A percentile compares a stretch with the other conserved stretches of the same genome.
Conservation (phyloP, 2,329 filamentous ascomycete genomes). For the Aureobasidium melanogenum region DNA sequence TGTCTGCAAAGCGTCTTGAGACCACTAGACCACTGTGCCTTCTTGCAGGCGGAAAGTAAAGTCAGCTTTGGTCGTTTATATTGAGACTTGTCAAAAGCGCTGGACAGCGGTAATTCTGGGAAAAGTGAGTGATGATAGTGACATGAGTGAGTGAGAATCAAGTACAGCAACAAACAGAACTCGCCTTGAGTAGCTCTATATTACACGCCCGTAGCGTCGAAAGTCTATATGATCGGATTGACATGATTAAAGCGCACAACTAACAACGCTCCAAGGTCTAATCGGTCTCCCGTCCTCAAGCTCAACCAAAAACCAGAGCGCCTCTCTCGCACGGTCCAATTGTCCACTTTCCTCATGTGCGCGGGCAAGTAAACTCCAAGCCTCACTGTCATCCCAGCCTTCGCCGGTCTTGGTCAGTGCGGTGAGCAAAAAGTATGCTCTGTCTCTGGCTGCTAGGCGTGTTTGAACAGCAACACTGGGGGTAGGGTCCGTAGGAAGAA, state of each 20-base stretch:
- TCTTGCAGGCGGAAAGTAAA: too few species aligned
- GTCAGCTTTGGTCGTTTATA: too few species aligned
- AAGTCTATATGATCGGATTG: too few species aligned
- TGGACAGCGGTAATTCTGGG: too few species aligned
- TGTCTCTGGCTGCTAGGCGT: conserved; percentile 79
- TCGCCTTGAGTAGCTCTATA: too few species aligned
- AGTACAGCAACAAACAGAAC: background rate
- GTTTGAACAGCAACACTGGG: conserved; percentile 62
- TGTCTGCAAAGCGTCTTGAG: background rate
- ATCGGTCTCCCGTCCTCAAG: conserved; percentile 78
- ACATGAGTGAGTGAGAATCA: too few species aligned
- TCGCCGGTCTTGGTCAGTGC: conserved; percentile 71
- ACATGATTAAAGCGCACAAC: background rate
- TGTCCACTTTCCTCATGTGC: conserved; percentile 84
- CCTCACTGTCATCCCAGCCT: conserved; percentile 87
- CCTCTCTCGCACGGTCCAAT: conserved; percentile 78
- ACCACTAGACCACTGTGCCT: background rate
- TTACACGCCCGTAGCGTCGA: too few species aligned
- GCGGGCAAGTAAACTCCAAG: conserved; percentile 81
- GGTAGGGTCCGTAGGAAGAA: background rate
- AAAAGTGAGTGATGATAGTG: too few species aligned
- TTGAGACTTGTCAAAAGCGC: too few species aligned
- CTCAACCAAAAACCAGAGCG: conserved; percentile 96
- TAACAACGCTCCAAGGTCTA: conserved; percentile 64
- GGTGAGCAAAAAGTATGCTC: conserved; percentile 76